Evolutionary conservation across 106 monocot genomes (phyloP).

Genomic region (Posidonia australis): DNA sequence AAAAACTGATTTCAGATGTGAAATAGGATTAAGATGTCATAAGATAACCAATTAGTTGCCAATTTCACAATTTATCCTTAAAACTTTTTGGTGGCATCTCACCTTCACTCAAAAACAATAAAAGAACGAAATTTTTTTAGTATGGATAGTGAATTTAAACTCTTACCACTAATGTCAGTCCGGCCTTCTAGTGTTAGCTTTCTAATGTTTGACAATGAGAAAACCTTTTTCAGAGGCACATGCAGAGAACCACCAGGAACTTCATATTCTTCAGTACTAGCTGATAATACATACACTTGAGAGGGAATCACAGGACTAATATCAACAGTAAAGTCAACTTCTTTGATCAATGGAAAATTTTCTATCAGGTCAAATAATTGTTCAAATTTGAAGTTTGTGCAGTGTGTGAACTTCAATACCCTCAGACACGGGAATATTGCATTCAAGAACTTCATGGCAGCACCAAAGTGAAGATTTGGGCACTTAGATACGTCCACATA

Average conservation of each 20-base stretch:
- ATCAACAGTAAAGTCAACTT: constrained; percentile 60
- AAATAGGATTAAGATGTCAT: too few relatives aligned
- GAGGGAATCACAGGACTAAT: constrained; percentile 26
- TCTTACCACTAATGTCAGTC: constrained; percentile 48
- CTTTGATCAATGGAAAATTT: constrained; percentile 37
- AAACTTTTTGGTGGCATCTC: too few relatives aligned
- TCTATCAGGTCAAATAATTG: constrained; percentile 37
- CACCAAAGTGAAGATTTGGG: constrained; percentile 28
- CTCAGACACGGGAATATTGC: constrained; percentile 45
- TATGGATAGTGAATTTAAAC: not conserved
- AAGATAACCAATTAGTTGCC: too few relatives aligned
- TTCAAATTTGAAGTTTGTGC: constrained; percentile 27
- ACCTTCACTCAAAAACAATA: too few relatives aligned
- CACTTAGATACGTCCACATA: constrained; percentile 64
- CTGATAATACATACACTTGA: constrained; percentile 36
- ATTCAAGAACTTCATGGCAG: constrained; percentile 28
- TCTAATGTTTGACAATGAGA: constrained; percentile 21
- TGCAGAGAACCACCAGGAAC: constrained; percentile 7
- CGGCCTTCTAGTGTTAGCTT: constrained; percentile 59
- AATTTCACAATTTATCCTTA: too few relatives aligned
- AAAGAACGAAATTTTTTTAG: too few relatives aligned
- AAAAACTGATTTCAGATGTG: not conserved
- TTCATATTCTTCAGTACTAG: constrained; percentile 22
- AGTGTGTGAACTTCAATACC: constrained; percentile 40
- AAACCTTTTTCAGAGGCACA: not conserved